Conservation (phyloP, 2,329 filamentous ascomycete genomes). For the Trichoderma arundinaceum region DNA sequence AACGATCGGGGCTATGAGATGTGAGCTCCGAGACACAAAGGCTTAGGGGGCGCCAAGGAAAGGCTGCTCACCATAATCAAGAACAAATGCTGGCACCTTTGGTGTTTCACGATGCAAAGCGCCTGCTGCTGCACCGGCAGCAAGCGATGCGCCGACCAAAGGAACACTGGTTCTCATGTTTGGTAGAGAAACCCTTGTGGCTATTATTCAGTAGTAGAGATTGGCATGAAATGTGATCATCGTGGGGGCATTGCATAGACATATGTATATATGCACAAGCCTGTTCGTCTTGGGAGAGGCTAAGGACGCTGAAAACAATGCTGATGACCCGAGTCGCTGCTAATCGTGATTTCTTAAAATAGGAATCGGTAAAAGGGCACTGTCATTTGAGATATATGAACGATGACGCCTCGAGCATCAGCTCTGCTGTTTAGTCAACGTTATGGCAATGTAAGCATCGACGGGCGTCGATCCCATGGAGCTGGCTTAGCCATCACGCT, state of each 20-base stretch:
- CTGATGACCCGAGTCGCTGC: not conserved
- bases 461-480: not conserved
- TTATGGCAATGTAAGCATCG: not conserved
- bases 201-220: no score
- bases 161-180: not conserved
- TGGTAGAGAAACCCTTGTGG: not conserved
- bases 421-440: no score
- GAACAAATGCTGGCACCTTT: constrained; percentile 8
- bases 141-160: not conserved
- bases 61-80: constrained; percentile 11
- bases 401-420: no score
- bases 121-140: not conserved
- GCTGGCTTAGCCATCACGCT: not conserved
- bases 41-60: not conserved
- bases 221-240: not conserved
- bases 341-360: not conserved
- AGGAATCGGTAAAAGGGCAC: not conserved
- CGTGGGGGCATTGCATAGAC: not conserved
- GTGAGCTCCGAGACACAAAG: not conserved
- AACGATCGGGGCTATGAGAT: constrained; percentile 4
- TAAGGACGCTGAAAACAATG: not conserved
- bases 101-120: not conserved
- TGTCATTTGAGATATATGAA: no score
- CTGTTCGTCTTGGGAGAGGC: not conserved
- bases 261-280: not conserved